A percentile compares a stretch with the other conserved stretches of the same genome.
Evolutionary conservation across 2,329 filamentous ascomycete species (phyloP).

Genomic region (Colletotrichum aenigma): DNA sequence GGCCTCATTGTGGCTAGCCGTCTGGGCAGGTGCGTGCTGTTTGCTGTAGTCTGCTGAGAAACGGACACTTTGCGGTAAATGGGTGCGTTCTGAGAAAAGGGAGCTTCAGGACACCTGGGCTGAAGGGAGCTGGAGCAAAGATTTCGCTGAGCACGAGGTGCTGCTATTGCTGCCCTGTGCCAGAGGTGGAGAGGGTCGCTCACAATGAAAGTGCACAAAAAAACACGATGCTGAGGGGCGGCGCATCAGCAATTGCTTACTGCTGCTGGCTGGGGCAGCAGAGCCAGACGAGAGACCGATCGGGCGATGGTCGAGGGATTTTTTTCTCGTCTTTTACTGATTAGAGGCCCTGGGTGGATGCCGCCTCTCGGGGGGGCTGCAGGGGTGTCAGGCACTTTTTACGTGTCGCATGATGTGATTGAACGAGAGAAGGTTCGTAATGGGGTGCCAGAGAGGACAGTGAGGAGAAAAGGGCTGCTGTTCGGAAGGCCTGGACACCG

Average conservation of each 20-base stretch:
- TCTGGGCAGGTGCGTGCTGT: not conserved
- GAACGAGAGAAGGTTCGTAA: constrained; percentile 5
- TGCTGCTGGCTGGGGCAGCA: not conserved
- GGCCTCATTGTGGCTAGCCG: not conserved
- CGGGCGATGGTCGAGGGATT: constrained; percentile 2
- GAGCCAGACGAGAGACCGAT: constrained; percentile 1
- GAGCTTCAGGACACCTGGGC: not conserved
- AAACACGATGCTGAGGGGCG: not conserved
- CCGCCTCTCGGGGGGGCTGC: constrained; percentile 5
- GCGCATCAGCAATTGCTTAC: not conserved
- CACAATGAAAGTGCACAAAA: not conserved
- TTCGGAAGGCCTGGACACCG: not conserved
- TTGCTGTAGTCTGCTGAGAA: not conserved
- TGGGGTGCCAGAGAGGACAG: not conserved
- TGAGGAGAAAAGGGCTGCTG: not conserved
- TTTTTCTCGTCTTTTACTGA: constrained; percentile 8
- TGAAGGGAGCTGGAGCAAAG: not conserved
- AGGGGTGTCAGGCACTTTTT: constrained; percentile 11
- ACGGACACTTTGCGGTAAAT: not conserved
- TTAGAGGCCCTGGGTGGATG: constrained; percentile 17
- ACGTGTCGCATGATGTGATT: constrained; percentile 19
- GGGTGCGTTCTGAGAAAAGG: not conserved
- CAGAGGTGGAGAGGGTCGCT: not conserved
- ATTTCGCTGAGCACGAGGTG: not conserved
- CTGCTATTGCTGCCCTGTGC: not conserved